phyloP scores from a whole-genome alignment of 2,329 filamentous ascomycete genomes.

The Ascochyta viciae-villosae region DNA sequence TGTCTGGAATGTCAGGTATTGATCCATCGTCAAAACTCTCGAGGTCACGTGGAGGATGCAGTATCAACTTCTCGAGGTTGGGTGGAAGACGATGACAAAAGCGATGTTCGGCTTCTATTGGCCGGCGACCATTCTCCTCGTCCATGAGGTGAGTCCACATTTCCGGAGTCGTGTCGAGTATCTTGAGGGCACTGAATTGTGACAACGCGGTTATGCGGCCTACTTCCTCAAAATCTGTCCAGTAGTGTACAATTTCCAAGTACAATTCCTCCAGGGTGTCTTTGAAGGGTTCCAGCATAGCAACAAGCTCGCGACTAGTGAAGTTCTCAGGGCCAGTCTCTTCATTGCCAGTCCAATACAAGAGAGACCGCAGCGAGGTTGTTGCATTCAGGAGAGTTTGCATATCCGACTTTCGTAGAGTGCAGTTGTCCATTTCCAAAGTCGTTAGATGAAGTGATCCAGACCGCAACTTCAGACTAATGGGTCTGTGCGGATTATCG shows the following conservation, averaged over 20 bases:
- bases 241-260: not conserved
- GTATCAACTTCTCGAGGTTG: not conserved
- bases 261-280: conserved; percentile 10
- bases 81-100: not conserved
- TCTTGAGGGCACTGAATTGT: not conserved
- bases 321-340: not conserved
- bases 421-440: too few species aligned
- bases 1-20: not conserved
- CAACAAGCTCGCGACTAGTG: not conserved
- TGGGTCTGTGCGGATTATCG: too few species aligned
- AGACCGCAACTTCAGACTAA: too few species aligned
- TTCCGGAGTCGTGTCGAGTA: not conserved
- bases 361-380: too few species aligned
- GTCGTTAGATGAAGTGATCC: too few species aligned
- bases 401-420: too few species aligned
- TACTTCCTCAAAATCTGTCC: not conserved
- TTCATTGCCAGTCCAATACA: not conserved
- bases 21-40: not conserved
- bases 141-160: not conserved
- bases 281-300: conserved; percentile 5
- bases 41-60: not conserved
- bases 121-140: not conserved
- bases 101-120: not conserved
- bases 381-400: too few species aligned
- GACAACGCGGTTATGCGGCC: not conserved